Base-by-base conservation (phyloP, 331 rosid species). In the Acacia pycnantha region DNA sequence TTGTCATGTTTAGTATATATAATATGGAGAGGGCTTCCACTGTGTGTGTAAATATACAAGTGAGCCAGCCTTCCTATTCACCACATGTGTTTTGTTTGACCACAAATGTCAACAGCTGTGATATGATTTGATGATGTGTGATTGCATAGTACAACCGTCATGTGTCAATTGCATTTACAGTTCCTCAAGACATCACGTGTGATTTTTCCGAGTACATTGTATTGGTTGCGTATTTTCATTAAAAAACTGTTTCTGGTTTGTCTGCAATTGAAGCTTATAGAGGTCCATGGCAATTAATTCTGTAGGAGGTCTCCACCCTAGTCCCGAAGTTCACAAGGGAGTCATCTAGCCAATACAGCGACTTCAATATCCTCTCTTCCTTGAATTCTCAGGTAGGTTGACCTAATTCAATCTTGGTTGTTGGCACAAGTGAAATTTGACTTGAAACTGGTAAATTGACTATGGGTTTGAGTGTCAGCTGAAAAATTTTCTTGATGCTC, bases 321-420 rank as follows among this genome's bases (percentile, higher is more conserved):
- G 94, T 91, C 83, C 89, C 97, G 18, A 95, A 90, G 91, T 88
- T 92, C 73, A 84, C 92, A 62, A 90, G 91, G 88, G 97, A 95
- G 84, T 88, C 87, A 79, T 92, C 99, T 84, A 78, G 93, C 44
- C 99, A 92, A 59, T 95, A 82, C 92, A 93, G 97, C 31, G 99
- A 95, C 93, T 90, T 95, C 86, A 89, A 90, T 86, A 92, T 95
- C 89, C 98, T 95, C 76, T 95, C 98, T 76, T 95, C 99, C 75
- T 89, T 95, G 88, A 95, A 95, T 85, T 93, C 96, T 88, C 99
- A 95, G 93, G 99, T 95, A 79, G 80, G 78, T 40, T 22, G 80
- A 79, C 85, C 69, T 75, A 48, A 72, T 85, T 79, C 62, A 13
- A 6, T 50, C 59, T 73, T 76, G 61, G 66, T 61, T 76, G 81